Base-by-base conservation (phyloP, 2,329 filamentous ascomycete species). In the Colletotrichum plurivorum region DNA sequence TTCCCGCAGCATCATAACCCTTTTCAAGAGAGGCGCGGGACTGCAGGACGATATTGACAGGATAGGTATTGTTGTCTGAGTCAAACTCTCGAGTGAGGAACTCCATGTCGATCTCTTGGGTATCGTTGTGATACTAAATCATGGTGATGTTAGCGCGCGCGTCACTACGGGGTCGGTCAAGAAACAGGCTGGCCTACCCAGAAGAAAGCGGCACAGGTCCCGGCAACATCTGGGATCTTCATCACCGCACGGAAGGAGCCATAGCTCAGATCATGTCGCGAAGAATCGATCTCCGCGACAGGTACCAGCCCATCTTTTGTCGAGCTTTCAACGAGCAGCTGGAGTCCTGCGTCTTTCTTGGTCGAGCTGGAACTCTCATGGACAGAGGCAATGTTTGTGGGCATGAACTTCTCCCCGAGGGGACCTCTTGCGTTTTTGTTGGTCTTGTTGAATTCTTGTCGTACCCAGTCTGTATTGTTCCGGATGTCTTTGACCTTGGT, bases 101-200 rank as follows among this genome's bases (percentile, higher is more conserved):
- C 73, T 95, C 93, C 80, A 95, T 90, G 76, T 95, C 93, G 73
- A 95, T 94, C 75, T 95, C 93, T 75, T 93, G 90, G 1, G 91
- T 92, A 78, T 95, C 90, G 78, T 94, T 93, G 80, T 88, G 89
- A 78, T 93, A 94, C 92, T 93, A 70, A 20, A 20, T 3, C 4
- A 18, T 49, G 46, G 20, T n/a, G 7, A 18, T 49, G 18, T 49
- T 12, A 49, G 46, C 36, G 46, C 20, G 18, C 20, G n/a, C 7
- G n/a, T 18, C 16, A 7, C 20, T 4, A 10, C 41, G 41, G 13
- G 10, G 41, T 43, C 13, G 41, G 15, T 10, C 31, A 36, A 10
- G 31, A 36, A 10, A 10, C 31, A 36, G 41, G 15, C 12, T 16
- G 27, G 75, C 82, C 74, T 76, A 93, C 90, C 89, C 92, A 95